Evolutionary conservation across 495 filamentous ascomycete species (phyloP).

Genomic region (Friedmanniomyces endolithicus): DNA sequence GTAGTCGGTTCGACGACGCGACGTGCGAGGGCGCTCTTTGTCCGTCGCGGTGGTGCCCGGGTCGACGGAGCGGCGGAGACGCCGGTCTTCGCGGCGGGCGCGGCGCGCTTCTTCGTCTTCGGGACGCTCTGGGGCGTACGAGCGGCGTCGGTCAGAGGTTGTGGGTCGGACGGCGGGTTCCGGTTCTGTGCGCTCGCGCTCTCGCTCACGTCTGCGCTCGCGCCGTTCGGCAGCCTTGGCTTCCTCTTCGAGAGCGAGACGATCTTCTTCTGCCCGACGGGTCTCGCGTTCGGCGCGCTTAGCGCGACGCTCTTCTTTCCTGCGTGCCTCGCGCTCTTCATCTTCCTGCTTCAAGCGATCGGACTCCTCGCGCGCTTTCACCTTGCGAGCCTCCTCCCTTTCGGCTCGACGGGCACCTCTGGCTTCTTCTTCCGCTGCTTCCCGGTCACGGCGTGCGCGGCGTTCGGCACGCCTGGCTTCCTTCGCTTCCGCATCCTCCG

Average conservation of each 20-base stretch:
- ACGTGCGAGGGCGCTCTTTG: slow-evolving; percentile 16
- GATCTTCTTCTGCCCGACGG: slow-evolving; percentile 26
- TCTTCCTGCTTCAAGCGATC: slow-evolving; percentile 35
- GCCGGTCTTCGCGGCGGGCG: slow-evolving; percentile 19
- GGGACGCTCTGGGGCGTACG: slow-evolving; percentile 6
- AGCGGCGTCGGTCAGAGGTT: slow-evolving; percentile 14
- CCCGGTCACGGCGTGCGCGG: slow-evolving; percentile 12
- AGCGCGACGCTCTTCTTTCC: slow-evolving; percentile 36
- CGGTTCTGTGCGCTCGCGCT: slow-evolving; percentile 14
- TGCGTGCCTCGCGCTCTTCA: slow-evolving; percentile 37
- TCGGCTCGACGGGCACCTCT: slow-evolving; percentile 10
- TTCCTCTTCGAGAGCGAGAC: slow-evolving; percentile 32
- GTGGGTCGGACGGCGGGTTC: slow-evolving; percentile 23
- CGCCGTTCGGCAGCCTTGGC: slow-evolving; percentile 30
- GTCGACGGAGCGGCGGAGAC: slow-evolving; percentile 11
- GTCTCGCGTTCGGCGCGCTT: slow-evolving; percentile 40
- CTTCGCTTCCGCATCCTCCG: slow-evolving; percentile 15
- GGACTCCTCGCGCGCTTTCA: slow-evolving; percentile 32
- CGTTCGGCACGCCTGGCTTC: slow-evolving; percentile 19
- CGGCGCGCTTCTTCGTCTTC: slow-evolving; percentile 21
- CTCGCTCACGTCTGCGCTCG: slow-evolving; percentile 17
- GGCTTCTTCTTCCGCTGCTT: slow-evolving; percentile 18
- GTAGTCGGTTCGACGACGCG: slow-evolving; percentile 15
- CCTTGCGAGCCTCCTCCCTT: slow-evolving; percentile 24
- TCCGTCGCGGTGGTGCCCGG: slow-evolving; percentile 2